phyloP scores from a whole-genome alignment of 1,284 basidiomycete species.

The Ceratobasidium sp. region DNA sequence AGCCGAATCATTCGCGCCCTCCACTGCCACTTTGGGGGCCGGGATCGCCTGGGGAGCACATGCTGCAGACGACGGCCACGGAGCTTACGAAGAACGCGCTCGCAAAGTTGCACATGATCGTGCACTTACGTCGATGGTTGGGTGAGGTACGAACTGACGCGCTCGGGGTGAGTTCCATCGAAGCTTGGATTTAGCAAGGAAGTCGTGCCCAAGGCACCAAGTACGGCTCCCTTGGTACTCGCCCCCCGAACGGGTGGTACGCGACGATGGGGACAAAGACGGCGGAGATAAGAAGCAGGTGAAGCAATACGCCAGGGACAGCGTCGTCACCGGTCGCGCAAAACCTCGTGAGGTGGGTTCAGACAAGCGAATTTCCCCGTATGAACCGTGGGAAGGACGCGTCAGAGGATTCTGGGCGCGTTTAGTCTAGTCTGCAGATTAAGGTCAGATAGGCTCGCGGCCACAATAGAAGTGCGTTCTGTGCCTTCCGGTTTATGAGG shows the following conservation, averaged over 20 bases:
- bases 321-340: conserved; percentile 16
- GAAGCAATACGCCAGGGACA: conserved; percentile 28
- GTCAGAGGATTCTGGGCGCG: conserved; percentile 8
- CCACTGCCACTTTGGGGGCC: conserved; percentile 30
- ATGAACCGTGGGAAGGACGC: conserved; percentile 37
- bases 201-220: conserved; percentile 39
- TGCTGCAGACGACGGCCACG: conserved; percentile 6
- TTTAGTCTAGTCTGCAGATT: conserved; percentile 35
- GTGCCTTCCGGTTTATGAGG: conserved; percentile 11
- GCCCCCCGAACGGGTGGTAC: conserved; percentile 16
- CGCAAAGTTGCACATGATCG: conserved; percentile 14
- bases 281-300: conserved; percentile 39
- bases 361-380: conserved; percentile 29
- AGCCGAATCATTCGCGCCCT: background rate
- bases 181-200: conserved; percentile 33
- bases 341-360: background rate
- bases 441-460: conserved; percentile 36
- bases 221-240: conserved; percentile 29
- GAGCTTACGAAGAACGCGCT: conserved; percentile 7
- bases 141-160: conserved; percentile 31
- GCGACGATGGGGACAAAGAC: conserved; percentile 11
- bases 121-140: conserved; percentile 2
- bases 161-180: conserved; percentile 10
- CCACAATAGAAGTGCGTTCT: background rate
- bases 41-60: conserved; percentile 36